Evolutionary conservation across 192 early-diverging fungal genomes (phyloP).

Genomic region (Coemansia sp.): DNA sequence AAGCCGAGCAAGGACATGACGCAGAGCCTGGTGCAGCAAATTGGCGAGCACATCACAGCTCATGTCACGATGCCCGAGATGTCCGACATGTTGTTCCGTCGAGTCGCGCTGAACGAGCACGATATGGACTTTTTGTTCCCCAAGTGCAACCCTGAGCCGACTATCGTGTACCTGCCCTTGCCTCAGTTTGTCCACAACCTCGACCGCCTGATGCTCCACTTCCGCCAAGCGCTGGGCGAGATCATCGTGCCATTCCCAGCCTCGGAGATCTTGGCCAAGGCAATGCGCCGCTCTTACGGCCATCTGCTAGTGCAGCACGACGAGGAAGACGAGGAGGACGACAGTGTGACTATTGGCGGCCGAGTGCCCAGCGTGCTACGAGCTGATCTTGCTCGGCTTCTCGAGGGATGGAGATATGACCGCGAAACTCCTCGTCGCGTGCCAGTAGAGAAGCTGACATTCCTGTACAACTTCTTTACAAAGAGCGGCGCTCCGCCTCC

Average conservation of each 20-base stretch:
- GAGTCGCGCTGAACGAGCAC: constrained; percentile 42
- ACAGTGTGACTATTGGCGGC: constrained; percentile 12
- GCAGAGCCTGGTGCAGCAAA: constrained; percentile 44
- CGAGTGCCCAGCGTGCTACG: constrained; percentile 35
- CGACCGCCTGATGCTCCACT: constrained; percentile 35
- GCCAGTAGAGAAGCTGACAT: constrained; percentile 38
- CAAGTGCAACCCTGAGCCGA: constrained; percentile 48
- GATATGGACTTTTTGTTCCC: constrained; percentile 56
- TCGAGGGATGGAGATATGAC: constrained; percentile 53
- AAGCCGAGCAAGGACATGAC: constrained; percentile 48
- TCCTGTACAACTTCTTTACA: constrained; percentile 50
- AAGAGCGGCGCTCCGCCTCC: constrained; percentile 15
- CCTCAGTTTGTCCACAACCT: constrained; percentile 53
- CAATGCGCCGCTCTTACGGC: constrained; percentile 38
- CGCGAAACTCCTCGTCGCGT: constrained; percentile 34
- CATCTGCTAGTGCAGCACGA: constrained; percentile 35
- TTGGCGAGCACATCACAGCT: constrained; percentile 42
- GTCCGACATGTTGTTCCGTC: constrained; percentile 44
- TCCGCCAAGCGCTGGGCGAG: constrained; percentile 46
- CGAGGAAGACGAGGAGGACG: constrained; percentile 4
- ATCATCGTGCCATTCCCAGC: constrained; percentile 40
- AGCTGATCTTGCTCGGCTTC: constrained; percentile 26
- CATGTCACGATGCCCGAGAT: constrained; percentile 52
- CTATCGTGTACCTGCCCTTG: constrained; percentile 49
- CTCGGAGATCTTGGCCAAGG: constrained; percentile 26